These are phyloP conservation scores for Pythium angustatum DNA, from an alignment of 352 stramenopile species.

Conservation along the genomic window DNA sequence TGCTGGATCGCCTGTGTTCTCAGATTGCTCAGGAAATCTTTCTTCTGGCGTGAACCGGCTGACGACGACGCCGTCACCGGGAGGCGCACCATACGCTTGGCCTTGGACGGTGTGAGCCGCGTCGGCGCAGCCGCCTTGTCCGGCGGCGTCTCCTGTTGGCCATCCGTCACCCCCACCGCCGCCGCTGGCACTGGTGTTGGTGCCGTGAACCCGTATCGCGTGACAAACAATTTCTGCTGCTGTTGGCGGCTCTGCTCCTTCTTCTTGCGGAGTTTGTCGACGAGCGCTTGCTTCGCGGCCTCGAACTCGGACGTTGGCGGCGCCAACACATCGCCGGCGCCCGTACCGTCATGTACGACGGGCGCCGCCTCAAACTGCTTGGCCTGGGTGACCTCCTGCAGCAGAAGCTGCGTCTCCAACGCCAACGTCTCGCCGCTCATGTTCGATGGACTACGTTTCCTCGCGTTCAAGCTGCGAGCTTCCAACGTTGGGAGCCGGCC, in stretches of 20 bases:
- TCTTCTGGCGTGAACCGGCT: slow-evolving; percentile 50
- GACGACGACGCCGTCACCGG: slow-evolving; percentile 43
- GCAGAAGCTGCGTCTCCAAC: slow-evolving; percentile 75
- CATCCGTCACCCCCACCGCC: neutral
- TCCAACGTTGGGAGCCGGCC: neutral
- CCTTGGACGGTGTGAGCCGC: slow-evolving; percentile 42
- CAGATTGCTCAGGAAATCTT: slow-evolving; percentile 57
- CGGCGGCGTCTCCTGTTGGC: slow-evolving; percentile 9
- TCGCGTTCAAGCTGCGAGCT: neutral
- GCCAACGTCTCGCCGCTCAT: slow-evolving; percentile 63
- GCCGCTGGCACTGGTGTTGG: neutral
- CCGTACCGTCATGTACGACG: neutral
- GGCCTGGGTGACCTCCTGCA: slow-evolving; percentile 72
- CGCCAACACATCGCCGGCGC: slow-evolving; percentile 20
- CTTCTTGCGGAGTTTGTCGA: slow-evolving; percentile 67
- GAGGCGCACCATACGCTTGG: slow-evolving; percentile 43
- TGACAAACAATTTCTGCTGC: slow-evolving; percentile 49
- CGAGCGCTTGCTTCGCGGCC: slow-evolving; percentile 49
- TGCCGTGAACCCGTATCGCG: slow-evolving; percentile 41
- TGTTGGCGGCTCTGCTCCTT: slow-evolving; percentile 56
- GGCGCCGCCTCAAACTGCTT: slow-evolving; percentile 35
- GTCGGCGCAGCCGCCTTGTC: neutral
- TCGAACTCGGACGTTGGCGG: slow-evolving; percentile 49
- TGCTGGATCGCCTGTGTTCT: slow-evolving; percentile 64
- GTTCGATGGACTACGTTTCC: neutral